A percentile compares a stretch with the other conserved stretches of the same genome.
These are phyloP conservation scores for Cercospora sp. DNA, from an alignment of 2,329 filamentous ascomycete species.

Conservation along the genomic window DNA sequence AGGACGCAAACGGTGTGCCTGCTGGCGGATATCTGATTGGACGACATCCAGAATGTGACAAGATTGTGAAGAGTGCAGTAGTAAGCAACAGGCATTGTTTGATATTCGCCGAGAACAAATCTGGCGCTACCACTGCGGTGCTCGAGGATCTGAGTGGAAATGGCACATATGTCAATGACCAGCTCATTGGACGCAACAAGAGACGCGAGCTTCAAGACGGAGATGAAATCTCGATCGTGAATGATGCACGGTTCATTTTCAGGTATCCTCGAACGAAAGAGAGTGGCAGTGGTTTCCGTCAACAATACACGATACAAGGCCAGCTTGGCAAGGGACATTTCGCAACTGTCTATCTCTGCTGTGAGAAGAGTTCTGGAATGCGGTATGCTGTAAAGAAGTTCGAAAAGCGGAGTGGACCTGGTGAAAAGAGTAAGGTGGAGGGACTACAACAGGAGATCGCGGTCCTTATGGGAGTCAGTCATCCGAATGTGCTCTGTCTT, in stretches of 20 bases:
- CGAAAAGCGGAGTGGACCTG: constrained; percentile 77
- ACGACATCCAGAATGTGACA: constrained; percentile 84
- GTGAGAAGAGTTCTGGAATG: constrained; percentile 79
- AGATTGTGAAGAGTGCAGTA: constrained; percentile 69
- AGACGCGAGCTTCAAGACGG: constrained; percentile 82
- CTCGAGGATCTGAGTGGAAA: constrained; percentile 94
- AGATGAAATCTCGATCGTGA: constrained; percentile 85
- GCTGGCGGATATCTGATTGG: constrained; percentile 89
- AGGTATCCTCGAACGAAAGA: constrained; percentile 76
- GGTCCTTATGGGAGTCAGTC: constrained; percentile 94
- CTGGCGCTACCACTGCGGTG: constrained; percentile 65
- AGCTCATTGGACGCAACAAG: constrained; percentile 87
- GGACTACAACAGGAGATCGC: constrained; percentile 93
- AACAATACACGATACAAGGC: constrained; percentile 81
- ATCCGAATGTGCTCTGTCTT: constrained; percentile 87
- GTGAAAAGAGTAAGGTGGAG: constrained; percentile 80
- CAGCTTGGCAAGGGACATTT: constrained; percentile 94
- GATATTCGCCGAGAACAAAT: constrained; percentile 63
- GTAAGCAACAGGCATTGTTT: constrained; percentile 85
- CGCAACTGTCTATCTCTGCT: constrained; percentile 86
- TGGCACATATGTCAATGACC: constrained; percentile 94
- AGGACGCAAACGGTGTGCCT: constrained; percentile 55
- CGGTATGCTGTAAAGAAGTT: constrained; percentile 94
- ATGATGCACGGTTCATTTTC: constrained; percentile 86
- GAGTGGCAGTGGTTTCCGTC: constrained; percentile 70